Evolutionary conservation across 2,329 filamentous ascomycete species (phyloP).

Genomic region (Monilinia vaccinii-corymbosi): DNA sequence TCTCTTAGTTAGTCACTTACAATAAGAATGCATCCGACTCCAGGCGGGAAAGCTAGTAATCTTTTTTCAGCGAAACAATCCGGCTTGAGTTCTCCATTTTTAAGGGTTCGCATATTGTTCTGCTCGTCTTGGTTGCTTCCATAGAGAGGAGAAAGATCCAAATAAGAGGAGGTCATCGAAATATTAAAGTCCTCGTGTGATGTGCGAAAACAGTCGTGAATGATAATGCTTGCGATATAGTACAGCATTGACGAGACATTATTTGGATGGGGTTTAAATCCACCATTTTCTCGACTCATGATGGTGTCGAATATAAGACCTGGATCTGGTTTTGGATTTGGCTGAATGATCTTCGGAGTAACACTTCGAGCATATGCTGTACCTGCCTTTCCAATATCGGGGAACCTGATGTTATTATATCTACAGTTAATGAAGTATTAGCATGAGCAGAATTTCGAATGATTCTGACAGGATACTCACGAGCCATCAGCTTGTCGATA

Average conservation of each 20-base stretch:
- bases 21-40: conserved; percentile 58
- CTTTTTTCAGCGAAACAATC: conserved; percentile 63
- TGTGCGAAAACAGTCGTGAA: conserved; percentile 39
- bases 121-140: conserved; percentile 41
- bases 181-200: conserved; percentile 13
- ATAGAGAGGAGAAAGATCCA: conserved; percentile 39
- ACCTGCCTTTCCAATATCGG: conserved; percentile 56
- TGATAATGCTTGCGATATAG: conserved; percentile 42
- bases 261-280: conserved; percentile 32
- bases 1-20: background rate
- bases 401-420: conserved; percentile 47
- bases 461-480: conserved; percentile 36
- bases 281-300: conserved; percentile 37
- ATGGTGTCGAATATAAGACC: conserved; percentile 46
- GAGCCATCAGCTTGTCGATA: conserved; percentile 60
- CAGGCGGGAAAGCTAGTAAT: conserved; percentile 59
- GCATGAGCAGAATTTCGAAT: background rate
- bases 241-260: conserved; percentile 39
- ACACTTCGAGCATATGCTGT: conserved; percentile 58
- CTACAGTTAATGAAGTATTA: background rate
- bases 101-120: conserved; percentile 47
- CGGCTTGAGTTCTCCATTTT: conserved; percentile 60
- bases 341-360: conserved; percentile 46
- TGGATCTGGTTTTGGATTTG: conserved; percentile 54
- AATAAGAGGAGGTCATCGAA: conserved; percentile 32